Evolutionary conservation across 208 protist species (phyloP).

Genomic region (Trypanosomatidae sp.): DNA sequence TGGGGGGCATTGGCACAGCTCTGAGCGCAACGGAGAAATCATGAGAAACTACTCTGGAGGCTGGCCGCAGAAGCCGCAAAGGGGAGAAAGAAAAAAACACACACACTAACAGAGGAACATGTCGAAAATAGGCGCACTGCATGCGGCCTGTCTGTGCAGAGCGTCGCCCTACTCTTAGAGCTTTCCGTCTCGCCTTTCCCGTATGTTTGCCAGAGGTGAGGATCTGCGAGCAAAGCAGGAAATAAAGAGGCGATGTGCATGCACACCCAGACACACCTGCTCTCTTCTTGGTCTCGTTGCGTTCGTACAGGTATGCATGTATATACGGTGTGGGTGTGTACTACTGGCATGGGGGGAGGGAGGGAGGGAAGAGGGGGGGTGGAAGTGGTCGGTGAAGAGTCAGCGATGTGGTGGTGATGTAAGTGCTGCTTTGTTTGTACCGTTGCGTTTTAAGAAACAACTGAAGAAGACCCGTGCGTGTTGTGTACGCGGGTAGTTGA

Average conservation of each 20-base stretch:
- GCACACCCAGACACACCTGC: neutral
- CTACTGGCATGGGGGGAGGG: neutral
- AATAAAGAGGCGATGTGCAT: neutral
- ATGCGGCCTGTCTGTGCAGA: slow-evolving; percentile 11
- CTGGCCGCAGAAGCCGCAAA: neutral
- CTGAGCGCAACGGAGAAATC: slow-evolving; percentile 2
- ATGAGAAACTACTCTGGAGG: neutral
- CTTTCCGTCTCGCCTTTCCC: neutral
- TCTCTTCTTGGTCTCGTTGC: neutral
- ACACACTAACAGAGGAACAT: neutral
- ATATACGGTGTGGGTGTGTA: neutral
- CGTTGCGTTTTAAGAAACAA: neutral
- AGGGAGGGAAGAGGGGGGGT: no score
- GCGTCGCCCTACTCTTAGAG: neutral
- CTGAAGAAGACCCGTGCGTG: neutral
- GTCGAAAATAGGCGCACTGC: neutral
- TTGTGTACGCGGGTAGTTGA: neutral
- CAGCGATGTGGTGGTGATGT: neutral
- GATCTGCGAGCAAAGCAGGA: neutral
- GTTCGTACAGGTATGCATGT: neutral
- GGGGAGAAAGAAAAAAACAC: neutral
- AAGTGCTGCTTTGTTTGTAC: neutral
- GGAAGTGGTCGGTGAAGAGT: neutral
- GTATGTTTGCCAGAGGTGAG: neutral
- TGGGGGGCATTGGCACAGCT: slow-evolving; percentile 37